Percentiles rank a stretch among this genome's conserved stretches.
Evolutionary conservation across 805 yeast genomes (phyloP).

Genomic region (Candida pseudoglaebosa): DNA sequence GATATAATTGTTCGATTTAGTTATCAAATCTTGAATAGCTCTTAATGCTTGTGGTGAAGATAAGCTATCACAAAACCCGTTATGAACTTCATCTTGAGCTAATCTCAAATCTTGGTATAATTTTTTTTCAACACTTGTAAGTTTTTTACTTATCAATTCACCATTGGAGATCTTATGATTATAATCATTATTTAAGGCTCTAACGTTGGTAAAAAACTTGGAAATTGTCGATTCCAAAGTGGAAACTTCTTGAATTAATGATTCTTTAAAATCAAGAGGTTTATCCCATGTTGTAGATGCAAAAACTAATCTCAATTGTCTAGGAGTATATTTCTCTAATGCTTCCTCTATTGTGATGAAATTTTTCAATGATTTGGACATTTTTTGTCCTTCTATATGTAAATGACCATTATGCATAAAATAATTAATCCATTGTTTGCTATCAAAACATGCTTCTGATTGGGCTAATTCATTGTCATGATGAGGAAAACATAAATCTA

Average conservation of each 20-base stretch:
- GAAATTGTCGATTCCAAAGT: slow-evolving; percentile 68
- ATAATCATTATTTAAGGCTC: slow-evolving; percentile 73
- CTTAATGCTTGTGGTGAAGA: slow-evolving; percentile 74
- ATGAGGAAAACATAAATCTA: slow-evolving; percentile 97
- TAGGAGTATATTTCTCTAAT: slow-evolving; percentile 58
- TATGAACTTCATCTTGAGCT: slow-evolving; percentile 61
- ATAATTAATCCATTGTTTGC: slow-evolving; percentile 94
- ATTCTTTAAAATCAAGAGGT: slow-evolving; percentile 87
- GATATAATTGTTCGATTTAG: slow-evolving; percentile 70
- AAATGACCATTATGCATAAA: slow-evolving; percentile 96
- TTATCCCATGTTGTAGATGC: slow-evolving; percentile 91
- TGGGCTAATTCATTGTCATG: slow-evolving; percentile 99
- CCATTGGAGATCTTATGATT: slow-evolving; percentile 41
- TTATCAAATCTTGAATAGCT: slow-evolving; percentile 61
- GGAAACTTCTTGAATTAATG: slow-evolving; percentile 71
- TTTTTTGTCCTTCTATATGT: slow-evolving; percentile 97
- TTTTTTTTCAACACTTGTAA: slow-evolving; percentile 50
- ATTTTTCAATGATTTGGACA: slow-evolving; percentile 93
- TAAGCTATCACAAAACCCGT: slow-evolving; percentile 84
- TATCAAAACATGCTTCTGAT: slow-evolving; percentile 86
- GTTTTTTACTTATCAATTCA: slow-evolving; percentile 61
- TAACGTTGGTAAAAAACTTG: slow-evolving; percentile 82
- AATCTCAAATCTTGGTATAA: slow-evolving; percentile 47
- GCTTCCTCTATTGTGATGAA: slow-evolving; percentile 95
- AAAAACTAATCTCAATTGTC: slow-evolving; percentile 88